Conservation (phyloP, 1,139 yeast genomes). For the Suhomyces anneliseae region DNA sequence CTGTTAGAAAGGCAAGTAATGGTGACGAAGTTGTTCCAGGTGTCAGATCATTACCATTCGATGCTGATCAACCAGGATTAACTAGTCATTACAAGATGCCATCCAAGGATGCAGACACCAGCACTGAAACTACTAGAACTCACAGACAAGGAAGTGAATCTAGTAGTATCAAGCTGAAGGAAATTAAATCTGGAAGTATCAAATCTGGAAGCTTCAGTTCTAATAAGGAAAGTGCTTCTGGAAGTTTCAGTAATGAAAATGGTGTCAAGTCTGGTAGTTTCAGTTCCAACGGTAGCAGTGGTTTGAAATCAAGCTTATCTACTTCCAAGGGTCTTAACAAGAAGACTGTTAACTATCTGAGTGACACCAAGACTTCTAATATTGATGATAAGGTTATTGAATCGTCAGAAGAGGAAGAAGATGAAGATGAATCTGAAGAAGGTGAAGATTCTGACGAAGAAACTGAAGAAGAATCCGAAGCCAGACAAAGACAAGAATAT, state of each 20-base stretch:
- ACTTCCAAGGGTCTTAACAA: slow-evolving; percentile 6
- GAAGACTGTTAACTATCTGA: slow-evolving; percentile 17
- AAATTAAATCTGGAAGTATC: neutral
- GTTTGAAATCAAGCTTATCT: slow-evolving; percentile 9
- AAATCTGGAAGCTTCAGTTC: neutral
- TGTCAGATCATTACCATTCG: slow-evolving; percentile 8
- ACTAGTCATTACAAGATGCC: neutral
- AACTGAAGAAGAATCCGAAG: slow-evolving; percentile 25
- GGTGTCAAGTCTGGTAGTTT: neutral
- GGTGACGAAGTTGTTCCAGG: slow-evolving; percentile 6
- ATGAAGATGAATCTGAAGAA: slow-evolving; percentile 18
- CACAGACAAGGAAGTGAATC: neutral
- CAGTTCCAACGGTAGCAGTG: slow-evolving; percentile 1
- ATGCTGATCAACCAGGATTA: slow-evolving; percentile 5
- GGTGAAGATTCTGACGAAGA: slow-evolving; percentile 21
- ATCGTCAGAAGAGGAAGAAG: slow-evolving; percentile 10
- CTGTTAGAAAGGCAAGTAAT: neutral
- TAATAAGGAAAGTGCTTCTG: neutral
- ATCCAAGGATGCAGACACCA: neutral
- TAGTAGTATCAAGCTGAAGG: neutral
- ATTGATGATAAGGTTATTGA: slow-evolving; percentile 9
- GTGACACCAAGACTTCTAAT: slow-evolving; percentile 11
- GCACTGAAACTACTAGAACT: neutral
- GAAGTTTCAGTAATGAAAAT: neutral
- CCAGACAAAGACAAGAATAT: slow-evolving; percentile 48